Base-by-base conservation (phyloP, 2,329 filamentous ascomycete genomes). In the Tolypocladium ovalisporum region DNA sequence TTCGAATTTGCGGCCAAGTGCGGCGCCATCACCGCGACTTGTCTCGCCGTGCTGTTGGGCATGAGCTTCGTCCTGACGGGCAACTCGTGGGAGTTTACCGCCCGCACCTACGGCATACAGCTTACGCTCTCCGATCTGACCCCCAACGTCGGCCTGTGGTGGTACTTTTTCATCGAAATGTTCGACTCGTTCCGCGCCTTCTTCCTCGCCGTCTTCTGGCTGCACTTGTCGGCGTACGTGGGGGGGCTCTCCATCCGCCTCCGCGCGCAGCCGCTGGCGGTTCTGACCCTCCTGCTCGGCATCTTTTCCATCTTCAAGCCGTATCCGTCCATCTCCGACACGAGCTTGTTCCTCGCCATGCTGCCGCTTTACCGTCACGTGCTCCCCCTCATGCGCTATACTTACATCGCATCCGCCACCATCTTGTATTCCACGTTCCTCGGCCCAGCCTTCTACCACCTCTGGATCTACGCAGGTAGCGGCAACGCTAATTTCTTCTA, bases 81-180 rank as follows among this genome's bases (percentile, higher is more conserved):
- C 36, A 79, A 84, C 60, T 95, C 91, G 2, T 96, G 89, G 89
- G 86, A 92, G 61, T 99, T 97, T 67, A 73, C 97, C 24, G 74
- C 81, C 9, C 90, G 91, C 24, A 97, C 94, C 0, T 99, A 99
- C 72, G 91, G 93, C 64, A 90, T 96, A 52, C 92, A 96, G 65
- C 80, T 99, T 40, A 85, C 94, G 1, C 82, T 99, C 3, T 90
- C 91, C 10, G 94, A 99, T 68, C 79, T 99, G 44, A 95, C 93
- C 0, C 94, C 94, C 15, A 99, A 97, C 63, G 88, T 95, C 35
- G 94, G 94, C 1, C 79, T 99, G 1, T 99, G 94, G 94, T 99
- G 94, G 94, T 99, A 99, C 74, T 99, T 99, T 75, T 97, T 99
- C 70, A 96, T 95, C 64, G 93, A 99, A 70, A 99, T 99, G 85